Evolutionary conservation across 306 rosid genomes (phyloP).

Genomic region (Begonia loranthoides): DNA sequence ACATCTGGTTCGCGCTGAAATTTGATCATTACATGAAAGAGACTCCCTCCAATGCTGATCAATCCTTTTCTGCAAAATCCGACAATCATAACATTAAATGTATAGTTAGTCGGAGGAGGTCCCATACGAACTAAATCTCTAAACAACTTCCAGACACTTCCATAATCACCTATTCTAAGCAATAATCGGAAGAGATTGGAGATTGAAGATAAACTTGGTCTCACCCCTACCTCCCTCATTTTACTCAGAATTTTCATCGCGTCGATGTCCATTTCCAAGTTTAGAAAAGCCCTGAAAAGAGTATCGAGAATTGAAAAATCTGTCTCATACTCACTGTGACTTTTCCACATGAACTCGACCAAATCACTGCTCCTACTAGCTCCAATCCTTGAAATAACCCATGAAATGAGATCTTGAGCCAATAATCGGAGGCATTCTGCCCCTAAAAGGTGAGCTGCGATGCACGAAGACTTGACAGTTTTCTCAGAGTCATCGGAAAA

Average conservation of each 20-base stretch:
- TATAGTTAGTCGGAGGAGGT: slow-evolving; percentile 31
- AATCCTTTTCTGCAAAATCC: slow-evolving; percentile 56
- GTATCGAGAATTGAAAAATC: slow-evolving; percentile 54
- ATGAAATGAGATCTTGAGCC: slow-evolving; percentile 58
- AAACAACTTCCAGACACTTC: slow-evolving; percentile 60
- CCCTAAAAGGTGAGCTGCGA: slow-evolving; percentile 46
- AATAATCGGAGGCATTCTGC: slow-evolving; percentile 24
- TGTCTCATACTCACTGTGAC: slow-evolving; percentile 36
- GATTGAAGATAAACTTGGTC: slow-evolving; percentile 32
- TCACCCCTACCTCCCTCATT: slow-evolving; percentile 44
- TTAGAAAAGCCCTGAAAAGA: slow-evolving; percentile 42
- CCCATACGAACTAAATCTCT: slow-evolving; percentile 34
- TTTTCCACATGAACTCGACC: slow-evolving; percentile 49
- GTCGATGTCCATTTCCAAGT: slow-evolving; percentile 39
- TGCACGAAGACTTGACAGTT: slow-evolving; percentile 25
- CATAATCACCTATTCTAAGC: slow-evolving; percentile 54
- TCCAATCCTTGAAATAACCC: slow-evolving; percentile 40
- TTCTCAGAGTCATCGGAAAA: slow-evolving; percentile 29
- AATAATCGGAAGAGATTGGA: slow-evolving; percentile 32
- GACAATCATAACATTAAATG: slow-evolving; percentile 28
- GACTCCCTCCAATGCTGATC: slow-evolving; percentile 34
- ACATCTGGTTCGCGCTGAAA: slow-evolving; percentile 40
- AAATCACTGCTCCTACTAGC: slow-evolving; percentile 27
- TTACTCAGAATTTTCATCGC: slow-evolving; percentile 38
- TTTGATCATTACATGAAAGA: slow-evolving; percentile 52